Base-by-base conservation (phyloP, 1,284 basidiomycete genomes). In the Ceratobasidium sp. region DNA sequence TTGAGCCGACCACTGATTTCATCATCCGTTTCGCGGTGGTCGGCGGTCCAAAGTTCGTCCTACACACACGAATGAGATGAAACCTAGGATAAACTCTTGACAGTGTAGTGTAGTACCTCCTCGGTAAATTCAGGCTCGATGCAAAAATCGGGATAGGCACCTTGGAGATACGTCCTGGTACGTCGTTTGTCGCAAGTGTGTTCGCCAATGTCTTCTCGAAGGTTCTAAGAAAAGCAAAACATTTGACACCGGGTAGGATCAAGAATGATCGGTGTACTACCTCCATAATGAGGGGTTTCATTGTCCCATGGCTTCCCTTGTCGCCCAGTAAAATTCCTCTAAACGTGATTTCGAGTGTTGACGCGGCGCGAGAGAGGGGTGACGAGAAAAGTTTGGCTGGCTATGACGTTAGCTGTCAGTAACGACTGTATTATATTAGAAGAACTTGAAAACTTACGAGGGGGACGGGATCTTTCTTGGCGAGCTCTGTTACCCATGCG, bases 181-280 rank as follows among this genome's bases (percentile, higher is more conserved):
- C 85, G 85, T 11, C 93, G 89, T 79, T 89, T 88, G 81, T 95
- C 93, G 81, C 93, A 95, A 0, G 91, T 92, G 80, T 94, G 92
- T 0, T 88, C 86, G 0, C 93, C 92, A 70, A 89, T 88, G 76
- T 88, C 85, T 83, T 95, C 93, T 25, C 92, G 88, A 40, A 88
- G 86, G 78, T 90, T 87, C 91, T 92, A 73, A 1, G 44, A 6
- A 46, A 25, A 65, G 49, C 5, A 49, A 8, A 13, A 43, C 13
- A 40, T 37, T 40, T n/a, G 29, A 9, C 61, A 37, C 34, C n/a
- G 43, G n/a, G n/a, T 17, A 71, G 37, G 13, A 49, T n/a, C 37
- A 25, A 17, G 46, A 54, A 22, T 44, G 34, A 57, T 17, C 70
- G 11, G 25, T 77, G 79, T 82, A 57, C 25, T 79, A 90, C 91